These are phyloP conservation scores for Gymnopus androsaceus DNA, from an alignment of 1,284 basidiomycete species.

Conservation along the genomic window DNA sequence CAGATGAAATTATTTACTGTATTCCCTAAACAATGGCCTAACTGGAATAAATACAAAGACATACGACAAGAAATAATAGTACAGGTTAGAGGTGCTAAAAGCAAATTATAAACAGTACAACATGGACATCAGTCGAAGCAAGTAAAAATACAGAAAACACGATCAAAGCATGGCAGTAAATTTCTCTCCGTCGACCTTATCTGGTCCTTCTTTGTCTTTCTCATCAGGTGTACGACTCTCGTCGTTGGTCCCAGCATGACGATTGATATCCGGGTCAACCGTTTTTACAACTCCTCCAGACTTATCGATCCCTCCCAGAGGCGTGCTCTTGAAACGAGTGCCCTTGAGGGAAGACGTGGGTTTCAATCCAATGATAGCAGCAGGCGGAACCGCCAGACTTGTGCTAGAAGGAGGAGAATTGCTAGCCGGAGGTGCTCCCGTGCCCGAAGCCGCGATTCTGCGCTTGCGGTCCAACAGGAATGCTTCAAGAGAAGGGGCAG, in stretches of 20 bases:
- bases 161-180: constrained; percentile 5
- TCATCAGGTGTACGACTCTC: constrained; percentile 29
- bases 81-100: no score
- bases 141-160: not conserved
- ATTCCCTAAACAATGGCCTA: no score
- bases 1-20: no score
- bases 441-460: constrained; percentile 9
- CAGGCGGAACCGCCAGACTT: not conserved
- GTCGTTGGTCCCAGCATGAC: constrained; percentile 18
- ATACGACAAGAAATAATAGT: no score
- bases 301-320: constrained; percentile 45
- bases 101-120: no score
- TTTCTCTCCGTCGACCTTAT: constrained; percentile 18
- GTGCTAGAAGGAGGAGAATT: constrained; percentile 3
- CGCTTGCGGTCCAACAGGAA: constrained; percentile 19
- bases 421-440: constrained; percentile 20
- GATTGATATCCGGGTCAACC: constrained; percentile 33
- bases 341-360: constrained; percentile 41
- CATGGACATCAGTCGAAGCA: not conserved
- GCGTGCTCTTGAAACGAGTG: constrained; percentile 72
- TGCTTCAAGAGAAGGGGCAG: constrained; percentile 19
- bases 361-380: constrained; percentile 11
- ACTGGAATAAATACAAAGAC: no score
- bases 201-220: constrained; percentile 35
- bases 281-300: constrained; percentile 44